phyloP scores from a whole-genome alignment of 306 rosid species.

The Ormosia semicastrata region DNA sequence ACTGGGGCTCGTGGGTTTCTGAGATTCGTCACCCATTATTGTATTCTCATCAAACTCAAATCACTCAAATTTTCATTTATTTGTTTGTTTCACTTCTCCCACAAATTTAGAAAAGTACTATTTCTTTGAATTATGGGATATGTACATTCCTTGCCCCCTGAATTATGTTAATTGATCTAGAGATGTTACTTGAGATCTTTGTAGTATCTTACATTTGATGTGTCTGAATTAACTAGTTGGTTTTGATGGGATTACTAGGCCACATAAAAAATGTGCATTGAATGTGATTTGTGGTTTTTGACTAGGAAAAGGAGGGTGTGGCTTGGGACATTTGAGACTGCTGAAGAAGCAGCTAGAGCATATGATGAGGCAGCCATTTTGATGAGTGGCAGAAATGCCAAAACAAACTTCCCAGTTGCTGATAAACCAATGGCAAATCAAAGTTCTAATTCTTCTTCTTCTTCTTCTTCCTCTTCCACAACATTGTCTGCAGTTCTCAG shows the following conservation, averaged over 20 bases:
- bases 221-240: not conserved
- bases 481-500: conserved; percentile 58
- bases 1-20: conserved; percentile 94
- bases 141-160: not conserved
- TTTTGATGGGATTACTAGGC: not conserved
- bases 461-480: conserved; percentile 23
- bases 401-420: conserved; percentile 69
- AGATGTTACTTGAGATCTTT: not conserved
- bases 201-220: not conserved
- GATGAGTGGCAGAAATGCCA: conserved; percentile 82
- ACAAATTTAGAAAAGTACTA: not conserved
- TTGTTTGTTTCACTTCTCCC: not conserved
- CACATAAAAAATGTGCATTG: not conserved
- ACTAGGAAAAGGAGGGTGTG: conserved; percentile 81
- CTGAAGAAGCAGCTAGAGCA: conserved; percentile 82
- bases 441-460: not conserved
- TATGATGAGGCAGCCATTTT: conserved; percentile 83
- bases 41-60: conserved; percentile 44
- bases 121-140: not conserved
- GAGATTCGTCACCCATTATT: conserved; percentile 87
- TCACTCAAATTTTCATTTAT: not conserved
- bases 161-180: not conserved
- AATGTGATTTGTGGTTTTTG: not conserved
- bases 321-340: conserved; percentile 84
- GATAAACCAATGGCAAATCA: conserved; percentile 12